Conservation (phyloP, 2,329 filamentous ascomycete genomes). For the Stachybotrys echinatus region DNA sequence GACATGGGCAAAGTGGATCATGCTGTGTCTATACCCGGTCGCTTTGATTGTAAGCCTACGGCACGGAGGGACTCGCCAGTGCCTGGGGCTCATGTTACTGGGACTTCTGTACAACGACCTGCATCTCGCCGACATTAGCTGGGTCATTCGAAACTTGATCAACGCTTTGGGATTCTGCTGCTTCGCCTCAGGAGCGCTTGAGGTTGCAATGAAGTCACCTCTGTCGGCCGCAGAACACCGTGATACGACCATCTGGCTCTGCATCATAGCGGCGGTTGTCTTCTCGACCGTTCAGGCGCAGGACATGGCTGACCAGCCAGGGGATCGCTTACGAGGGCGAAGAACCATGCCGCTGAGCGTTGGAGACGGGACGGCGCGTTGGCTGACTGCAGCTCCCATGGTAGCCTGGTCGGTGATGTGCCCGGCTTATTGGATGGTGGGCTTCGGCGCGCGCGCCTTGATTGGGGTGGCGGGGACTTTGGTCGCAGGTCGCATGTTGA, state of each 20-base stretch:
- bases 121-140: not conserved
- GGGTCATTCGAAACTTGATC: not conserved
- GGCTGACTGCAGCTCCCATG: not conserved
- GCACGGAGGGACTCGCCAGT: not conserved
- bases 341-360: not conserved
- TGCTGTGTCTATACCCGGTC: too few relatives aligned
- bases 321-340: not conserved
- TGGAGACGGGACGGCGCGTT: not conserved
- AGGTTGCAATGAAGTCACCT: not conserved
- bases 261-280: not conserved
- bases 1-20: too few relatives aligned
- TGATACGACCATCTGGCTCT: not conserved
- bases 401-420: not conserved
- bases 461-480: not conserved
- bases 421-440: not conserved
- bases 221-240: not conserved
- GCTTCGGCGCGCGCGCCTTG: not conserved
- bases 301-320: not conserved
- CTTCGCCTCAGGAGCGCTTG: not conserved
- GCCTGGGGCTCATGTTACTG: not conserved
- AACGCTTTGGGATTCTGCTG: not conserved
- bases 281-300: not conserved
- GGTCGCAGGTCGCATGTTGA: not conserved
- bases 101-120: not conserved
- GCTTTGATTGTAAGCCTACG: too few relatives aligned